Base-by-base conservation (phyloP, 306 rosid genomes). In the Ammopiptanthus mongolicus region DNA sequence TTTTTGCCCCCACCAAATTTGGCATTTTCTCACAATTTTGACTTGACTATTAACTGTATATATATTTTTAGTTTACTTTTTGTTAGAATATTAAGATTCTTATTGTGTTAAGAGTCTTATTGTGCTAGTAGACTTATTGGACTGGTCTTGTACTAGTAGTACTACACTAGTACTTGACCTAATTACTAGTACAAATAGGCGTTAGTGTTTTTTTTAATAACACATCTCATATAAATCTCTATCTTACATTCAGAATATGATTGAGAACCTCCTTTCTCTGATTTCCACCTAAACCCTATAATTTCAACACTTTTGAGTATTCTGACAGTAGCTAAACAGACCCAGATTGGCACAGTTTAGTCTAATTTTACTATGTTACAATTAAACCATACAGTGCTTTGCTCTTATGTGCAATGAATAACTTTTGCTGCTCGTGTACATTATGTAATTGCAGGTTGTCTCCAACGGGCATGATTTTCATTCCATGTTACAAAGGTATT, bases 401-500 rank as follows among this genome's bases (percentile, higher is more conserved):
- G 44, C 5, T 15, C 59, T 37, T 44, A 29, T 37, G 42, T 76
- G 69, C 60, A 21, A 60, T 64, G 34, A 51, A 65, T 81, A 56
- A 65, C 36, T n/a, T n/a, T n/a, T 79, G 70, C 33, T 82, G 23
- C 82, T 82, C 34, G 71, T 78, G 22, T 7, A 51, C 25, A 7
- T 65, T 70, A 33, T 60, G 53, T 37, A 34, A 72, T 39, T 86
- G 87, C 91, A 95, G 99, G 81, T 74, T 90, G 65, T 92, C 97
- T 61, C 91, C 93, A 8, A 95, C 88, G 99, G 97, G 97, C 80
- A 92, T 95, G 99, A 81, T 90, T 78, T 95, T 95, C 87, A 90
- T 95, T 87, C 97, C 99, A 51, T 92, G 99, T 73, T 95, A 87
- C 89, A 90, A 90, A 92, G 99, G 97, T 95, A 80, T 53, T 78